Conservation (phyloP, 345 rosid species). For the Acer campestre region DNA sequence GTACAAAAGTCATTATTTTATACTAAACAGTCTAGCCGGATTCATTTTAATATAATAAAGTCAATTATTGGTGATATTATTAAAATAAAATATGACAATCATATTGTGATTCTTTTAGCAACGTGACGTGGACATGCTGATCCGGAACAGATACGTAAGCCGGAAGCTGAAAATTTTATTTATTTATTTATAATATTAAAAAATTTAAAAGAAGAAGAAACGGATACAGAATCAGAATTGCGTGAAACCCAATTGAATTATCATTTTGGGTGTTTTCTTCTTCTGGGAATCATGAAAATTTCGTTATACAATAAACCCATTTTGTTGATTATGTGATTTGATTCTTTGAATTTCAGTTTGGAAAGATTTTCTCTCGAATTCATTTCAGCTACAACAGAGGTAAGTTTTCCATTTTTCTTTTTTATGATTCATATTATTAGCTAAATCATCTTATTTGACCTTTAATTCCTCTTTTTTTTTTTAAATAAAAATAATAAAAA, state of each 20-base stretch:
- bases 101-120: neutral
- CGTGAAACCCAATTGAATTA: neutral
- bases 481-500: no score
- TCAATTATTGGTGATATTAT: neutral
- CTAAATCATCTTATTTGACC: neutral
- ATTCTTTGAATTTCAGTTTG: neutral
- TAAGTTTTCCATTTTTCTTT: neutral
- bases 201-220: neutral
- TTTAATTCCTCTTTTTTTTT: neutral
- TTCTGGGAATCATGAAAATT: neutral
- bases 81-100: neutral
- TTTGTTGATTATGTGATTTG: neutral
- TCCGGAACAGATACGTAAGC: neutral
- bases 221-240: neutral
- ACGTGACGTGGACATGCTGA: constrained; percentile 1
- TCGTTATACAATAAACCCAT: neutral
- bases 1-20: neutral
- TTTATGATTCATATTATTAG: no score
- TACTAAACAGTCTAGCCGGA: neutral
- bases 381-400: neutral
- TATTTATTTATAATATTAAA: neutral
- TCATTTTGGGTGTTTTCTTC: neutral
- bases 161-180: neutral
- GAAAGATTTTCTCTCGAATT: neutral
- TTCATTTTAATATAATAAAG: neutral